A percentile compares a stretch with the other conserved stretches of the same genome.
These are phyloP conservation scores for Tricholoma saponaceum DNA, from an alignment of 768 basidiomycete genomes.

Conservation along the genomic window DNA sequence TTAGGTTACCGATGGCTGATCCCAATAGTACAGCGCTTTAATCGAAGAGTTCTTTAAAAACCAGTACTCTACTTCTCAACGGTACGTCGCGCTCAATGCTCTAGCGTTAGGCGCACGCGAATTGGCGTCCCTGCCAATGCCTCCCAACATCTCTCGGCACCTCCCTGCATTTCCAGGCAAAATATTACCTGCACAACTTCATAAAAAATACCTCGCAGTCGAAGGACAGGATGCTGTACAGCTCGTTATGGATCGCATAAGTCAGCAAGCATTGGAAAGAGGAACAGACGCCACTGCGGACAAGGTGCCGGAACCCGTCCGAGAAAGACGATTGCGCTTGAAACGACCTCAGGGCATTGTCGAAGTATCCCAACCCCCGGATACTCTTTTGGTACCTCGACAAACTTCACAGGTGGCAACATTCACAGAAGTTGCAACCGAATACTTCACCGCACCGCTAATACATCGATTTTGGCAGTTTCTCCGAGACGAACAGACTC, in stretches of 20 bases:
- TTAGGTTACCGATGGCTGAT: neutral
- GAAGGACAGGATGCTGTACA: slow-evolving; percentile 44
- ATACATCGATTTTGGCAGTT: slow-evolving; percentile 96
- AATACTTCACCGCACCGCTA: slow-evolving; percentile 85
- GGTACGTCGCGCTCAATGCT: slow-evolving; percentile 81
- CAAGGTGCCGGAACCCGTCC: slow-evolving; percentile 55
- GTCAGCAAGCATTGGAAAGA: slow-evolving; percentile 56
- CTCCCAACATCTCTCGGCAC: slow-evolving; percentile 21
- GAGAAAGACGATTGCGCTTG: slow-evolving; percentile 74
- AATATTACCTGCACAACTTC: slow-evolving; percentile 65
- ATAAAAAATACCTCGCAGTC: slow-evolving; percentile 57
- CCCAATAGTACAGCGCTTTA: slow-evolving; percentile 48
- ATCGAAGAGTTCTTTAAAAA: slow-evolving; percentile 94
- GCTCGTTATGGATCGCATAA: slow-evolving; percentile 59
- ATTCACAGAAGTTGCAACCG: slow-evolving; percentile 75
- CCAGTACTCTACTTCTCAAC: slow-evolving; percentile 86
- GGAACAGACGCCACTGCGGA: slow-evolving; percentile 51
- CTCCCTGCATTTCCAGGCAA: slow-evolving; percentile 75
- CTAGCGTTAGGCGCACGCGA: slow-evolving; percentile 86
- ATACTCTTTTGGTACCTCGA: slow-evolving; percentile 1
- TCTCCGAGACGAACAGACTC: slow-evolving; percentile 76
- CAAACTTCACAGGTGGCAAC: slow-evolving; percentile 23
- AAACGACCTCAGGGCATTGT: slow-evolving; percentile 42
- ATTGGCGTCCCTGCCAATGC: slow-evolving; percentile 48
- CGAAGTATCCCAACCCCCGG: slow-evolving; percentile 29